Percentiles rank a stretch among this genome's conserved stretches.
Evolutionary conservation across 805 yeast genomes (phyloP).

Genomic region (Blastobotrys robertii): DNA sequence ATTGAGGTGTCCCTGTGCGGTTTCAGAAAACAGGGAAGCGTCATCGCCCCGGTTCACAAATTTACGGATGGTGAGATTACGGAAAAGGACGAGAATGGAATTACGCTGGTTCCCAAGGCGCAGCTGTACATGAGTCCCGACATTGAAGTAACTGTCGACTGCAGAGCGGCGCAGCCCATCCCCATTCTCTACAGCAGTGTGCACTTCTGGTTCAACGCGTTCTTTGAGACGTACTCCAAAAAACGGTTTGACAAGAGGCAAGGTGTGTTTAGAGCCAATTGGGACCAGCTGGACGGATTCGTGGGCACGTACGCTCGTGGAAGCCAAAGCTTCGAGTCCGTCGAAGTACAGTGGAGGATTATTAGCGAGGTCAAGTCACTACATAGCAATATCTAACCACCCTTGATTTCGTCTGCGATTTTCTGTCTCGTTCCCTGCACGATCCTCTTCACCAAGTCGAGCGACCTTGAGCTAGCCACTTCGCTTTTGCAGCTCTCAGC

Average conservation of each 20-base stretch:
- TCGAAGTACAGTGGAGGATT: slow-evolving; percentile 34
- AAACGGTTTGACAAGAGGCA: not conserved
- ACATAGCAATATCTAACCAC: slow-evolving; percentile 31
- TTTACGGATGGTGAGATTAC: slow-evolving; percentile 6
- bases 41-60: slow-evolving; percentile 9
- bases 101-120: slow-evolving; percentile 7
- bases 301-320: slow-evolving; percentile 54
- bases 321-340: slow-evolving; percentile 38
- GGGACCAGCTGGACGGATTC: slow-evolving; percentile 58
- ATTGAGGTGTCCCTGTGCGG: slow-evolving; percentile 14
- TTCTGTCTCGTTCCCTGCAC: slow-evolving; percentile 42
- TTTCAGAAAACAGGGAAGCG: slow-evolving; percentile 13
- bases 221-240: slow-evolving; percentile 31
- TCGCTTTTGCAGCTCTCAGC: slow-evolving; percentile 21
- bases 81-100: slow-evolving; percentile 1
- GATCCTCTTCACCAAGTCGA: slow-evolving; percentile 36
- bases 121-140: slow-evolving; percentile 16
- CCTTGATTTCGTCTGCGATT: slow-evolving; percentile 38
- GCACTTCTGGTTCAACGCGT: slow-evolving; percentile 36
- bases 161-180: slow-evolving; percentile 1
- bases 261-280: slow-evolving; percentile 22
- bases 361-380: not conserved
- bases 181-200: slow-evolving; percentile 19
- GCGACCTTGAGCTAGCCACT: slow-evolving; percentile 26
- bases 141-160: slow-evolving; percentile 12